Conservation (phyloP, 2,329 filamentous ascomycete species). For the Clarireedia paspali region DNA sequence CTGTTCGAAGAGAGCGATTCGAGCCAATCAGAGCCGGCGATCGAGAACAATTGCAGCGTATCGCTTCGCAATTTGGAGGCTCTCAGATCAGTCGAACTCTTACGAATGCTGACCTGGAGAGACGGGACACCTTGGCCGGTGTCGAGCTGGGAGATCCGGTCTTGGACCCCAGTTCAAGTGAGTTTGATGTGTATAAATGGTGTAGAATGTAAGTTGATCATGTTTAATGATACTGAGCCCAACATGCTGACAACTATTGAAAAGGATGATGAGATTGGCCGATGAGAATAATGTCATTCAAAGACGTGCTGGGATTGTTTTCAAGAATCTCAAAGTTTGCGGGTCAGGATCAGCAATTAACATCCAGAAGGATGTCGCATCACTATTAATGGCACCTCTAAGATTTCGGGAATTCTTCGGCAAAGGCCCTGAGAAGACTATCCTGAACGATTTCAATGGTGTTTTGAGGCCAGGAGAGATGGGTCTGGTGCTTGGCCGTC, state of each 20-base stretch:
- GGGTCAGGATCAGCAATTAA: constrained; percentile 61
- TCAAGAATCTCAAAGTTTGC: constrained; percentile 57
- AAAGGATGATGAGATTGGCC: constrained; percentile 33
- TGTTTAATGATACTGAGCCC: background rate
- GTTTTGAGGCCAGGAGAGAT: constrained; percentile 58
- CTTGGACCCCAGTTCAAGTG: constrained; percentile 42
- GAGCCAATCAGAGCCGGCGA: constrained; percentile 21
- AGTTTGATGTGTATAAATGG: constrained; percentile 23
- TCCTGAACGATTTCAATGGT: constrained; percentile 57
- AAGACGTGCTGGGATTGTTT: constrained; percentile 52
- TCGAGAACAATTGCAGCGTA: constrained; percentile 20
- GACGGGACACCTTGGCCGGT: constrained; percentile 28
- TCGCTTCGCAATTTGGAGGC: constrained; percentile 21
- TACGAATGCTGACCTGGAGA: constrained; percentile 11
- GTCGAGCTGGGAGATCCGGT: constrained; percentile 38
- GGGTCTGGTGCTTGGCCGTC: constrained; percentile 54
- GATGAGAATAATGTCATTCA: constrained; percentile 47
- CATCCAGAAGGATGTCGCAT: constrained; percentile 59
- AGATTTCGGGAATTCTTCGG: constrained; percentile 48
- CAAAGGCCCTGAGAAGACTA: constrained; percentile 45
- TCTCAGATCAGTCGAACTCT: constrained; percentile 12
- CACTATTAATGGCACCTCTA: constrained; percentile 49
- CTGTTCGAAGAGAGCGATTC: constrained; percentile 16
- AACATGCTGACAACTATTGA: background rate
- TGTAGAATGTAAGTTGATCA: constrained; percentile 16